Evolutionary conservation across 2,329 filamentous ascomycete genomes (phyloP).

Genomic region (Colletotrichum siamense): DNA sequence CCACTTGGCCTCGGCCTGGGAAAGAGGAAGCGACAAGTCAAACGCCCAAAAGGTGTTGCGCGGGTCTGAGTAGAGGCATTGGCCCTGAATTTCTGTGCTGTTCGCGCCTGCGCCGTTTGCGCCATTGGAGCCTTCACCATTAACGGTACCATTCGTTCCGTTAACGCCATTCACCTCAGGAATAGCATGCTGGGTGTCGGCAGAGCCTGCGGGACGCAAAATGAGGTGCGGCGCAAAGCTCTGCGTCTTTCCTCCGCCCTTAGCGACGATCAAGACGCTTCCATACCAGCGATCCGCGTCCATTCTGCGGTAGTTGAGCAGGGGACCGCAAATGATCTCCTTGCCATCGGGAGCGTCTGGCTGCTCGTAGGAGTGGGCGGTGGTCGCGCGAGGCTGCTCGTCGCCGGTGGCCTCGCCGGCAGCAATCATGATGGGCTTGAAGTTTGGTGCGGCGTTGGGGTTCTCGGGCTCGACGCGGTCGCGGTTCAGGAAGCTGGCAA

Average conservation of each 20-base stretch:
- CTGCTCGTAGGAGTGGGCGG: slow-evolving; percentile 15
- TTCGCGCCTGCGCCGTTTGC: slow-evolving; percentile 24
- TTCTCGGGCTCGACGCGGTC: slow-evolving; percentile 52
- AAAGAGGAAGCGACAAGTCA: slow-evolving; percentile 79
- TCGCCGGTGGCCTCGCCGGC: slow-evolving; percentile 39
- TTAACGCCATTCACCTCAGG: slow-evolving; percentile 32
- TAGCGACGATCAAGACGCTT: slow-evolving; percentile 83
- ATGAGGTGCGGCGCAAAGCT: slow-evolving; percentile 64
- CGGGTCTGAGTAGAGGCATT: slow-evolving; percentile 68
- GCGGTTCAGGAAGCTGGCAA: slow-evolving; percentile 62
- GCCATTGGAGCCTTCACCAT: slow-evolving; percentile 28
- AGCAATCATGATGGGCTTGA: slow-evolving; percentile 56
- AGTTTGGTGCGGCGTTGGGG: slow-evolving; percentile 37
- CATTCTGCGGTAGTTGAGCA: slow-evolving; percentile 81
- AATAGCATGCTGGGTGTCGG: slow-evolving; percentile 21
- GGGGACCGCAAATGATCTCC: slow-evolving; percentile 73
- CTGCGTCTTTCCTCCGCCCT: slow-evolving; percentile 68
- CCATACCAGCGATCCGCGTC: slow-evolving; percentile 77
- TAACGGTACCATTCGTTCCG: slow-evolving; percentile 35
- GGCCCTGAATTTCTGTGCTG: slow-evolving; percentile 47
- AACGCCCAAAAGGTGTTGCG: slow-evolving; percentile 93
- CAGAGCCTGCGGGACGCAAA: slow-evolving; percentile 49
- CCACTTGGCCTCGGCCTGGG: slow-evolving; percentile 74
- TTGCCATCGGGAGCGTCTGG: slow-evolving; percentile 46
- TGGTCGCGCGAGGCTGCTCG: slow-evolving; percentile 18